phyloP scores from a whole-genome alignment of 108 stramenopile species.

The Nannochloropsis salina region DNA sequence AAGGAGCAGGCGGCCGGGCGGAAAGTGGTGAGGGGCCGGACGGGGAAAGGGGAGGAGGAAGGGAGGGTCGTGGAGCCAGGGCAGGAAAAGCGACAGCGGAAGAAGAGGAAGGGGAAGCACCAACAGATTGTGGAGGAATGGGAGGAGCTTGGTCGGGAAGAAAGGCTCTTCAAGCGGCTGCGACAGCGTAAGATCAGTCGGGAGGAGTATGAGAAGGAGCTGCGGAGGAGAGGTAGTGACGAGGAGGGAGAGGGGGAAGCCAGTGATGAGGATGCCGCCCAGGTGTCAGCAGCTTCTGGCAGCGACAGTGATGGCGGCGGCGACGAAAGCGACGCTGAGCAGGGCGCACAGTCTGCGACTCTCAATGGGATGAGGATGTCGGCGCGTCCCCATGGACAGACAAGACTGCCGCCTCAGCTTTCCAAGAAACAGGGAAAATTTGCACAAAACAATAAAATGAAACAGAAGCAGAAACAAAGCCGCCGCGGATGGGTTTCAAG shows the following conservation, averaged over 20 bases:
- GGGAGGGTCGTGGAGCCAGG: slow-evolving; percentile 59
- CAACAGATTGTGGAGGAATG: slow-evolving; percentile 87
- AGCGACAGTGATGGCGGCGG: not conserved
- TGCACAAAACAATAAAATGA: not conserved
- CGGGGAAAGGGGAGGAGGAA: slow-evolving; percentile 35
- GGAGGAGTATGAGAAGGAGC: slow-evolving; percentile 46
- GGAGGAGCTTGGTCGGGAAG: slow-evolving; percentile 96
- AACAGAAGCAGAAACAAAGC: slow-evolving; percentile 17
- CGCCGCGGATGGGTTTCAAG: not conserved
- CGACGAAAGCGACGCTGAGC: not conserved
- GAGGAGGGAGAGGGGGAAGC: slow-evolving; percentile 27
- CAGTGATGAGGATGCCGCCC: not conserved
- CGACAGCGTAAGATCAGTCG: slow-evolving; percentile 35
- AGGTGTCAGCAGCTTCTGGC: not conserved
- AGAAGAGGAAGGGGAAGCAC: slow-evolving; percentile 77
- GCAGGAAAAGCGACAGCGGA: slow-evolving; percentile 76
- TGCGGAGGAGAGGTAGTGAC: slow-evolving; percentile 23
- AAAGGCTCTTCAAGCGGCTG: slow-evolving; percentile 61
- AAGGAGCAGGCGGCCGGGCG: slow-evolving; percentile 65
- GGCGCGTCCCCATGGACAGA: not conserved
- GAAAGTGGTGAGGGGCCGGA: not conserved
- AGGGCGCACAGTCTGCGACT: not conserved
- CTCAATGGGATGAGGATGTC: not conserved
- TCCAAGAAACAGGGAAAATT: not conserved
- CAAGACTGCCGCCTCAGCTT: not conserved